These are phyloP conservation scores for Penicillium crystallinum DNA, from an alignment of 495 filamentous ascomycete genomes.

Conservation along the genomic window DNA sequence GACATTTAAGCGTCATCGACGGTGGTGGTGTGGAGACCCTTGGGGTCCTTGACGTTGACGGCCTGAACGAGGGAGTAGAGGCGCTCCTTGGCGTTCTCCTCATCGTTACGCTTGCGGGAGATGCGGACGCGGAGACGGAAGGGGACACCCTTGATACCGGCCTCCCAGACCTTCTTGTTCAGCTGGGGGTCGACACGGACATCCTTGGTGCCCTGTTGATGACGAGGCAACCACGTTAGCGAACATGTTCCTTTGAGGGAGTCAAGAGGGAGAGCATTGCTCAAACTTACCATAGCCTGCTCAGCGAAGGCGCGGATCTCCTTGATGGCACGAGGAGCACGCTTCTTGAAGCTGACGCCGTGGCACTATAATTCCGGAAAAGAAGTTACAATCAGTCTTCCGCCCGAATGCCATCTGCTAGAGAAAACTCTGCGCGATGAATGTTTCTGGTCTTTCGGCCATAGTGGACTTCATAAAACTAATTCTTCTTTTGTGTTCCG, in stretches of 20 bases:
- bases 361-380: constrained; percentile 62
- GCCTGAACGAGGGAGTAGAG: constrained; percentile 99
- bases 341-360: constrained; percentile 99
- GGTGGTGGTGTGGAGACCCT: constrained; percentile 87
- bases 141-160: constrained; percentile 95
- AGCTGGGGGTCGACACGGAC: constrained; percentile 96
- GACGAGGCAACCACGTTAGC: neutral
- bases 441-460: constrained; percentile 32
- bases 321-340: constrained; percentile 96
- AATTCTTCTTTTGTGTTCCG: constrained; percentile 41
- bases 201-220: constrained; percentile 80
- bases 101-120: constrained; percentile 98
- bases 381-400: constrained; percentile 52
- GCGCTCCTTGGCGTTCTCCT: constrained; percentile 97
- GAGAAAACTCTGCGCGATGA: constrained; percentile 30
- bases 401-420: constrained; percentile 54
- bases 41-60: constrained; percentile 97
- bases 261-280: neutral
- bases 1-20: constrained; percentile 52
- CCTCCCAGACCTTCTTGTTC: constrained; percentile 99
- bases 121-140: constrained; percentile 96
- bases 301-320: constrained; percentile 92
- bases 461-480: constrained; percentile 71
- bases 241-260: neutral
- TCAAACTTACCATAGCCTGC: constrained; percentile 82